Evolutionary conservation across 192 early-diverging fungal species (phyloP).

Genomic region (Backusella parvicylindrica): DNA sequence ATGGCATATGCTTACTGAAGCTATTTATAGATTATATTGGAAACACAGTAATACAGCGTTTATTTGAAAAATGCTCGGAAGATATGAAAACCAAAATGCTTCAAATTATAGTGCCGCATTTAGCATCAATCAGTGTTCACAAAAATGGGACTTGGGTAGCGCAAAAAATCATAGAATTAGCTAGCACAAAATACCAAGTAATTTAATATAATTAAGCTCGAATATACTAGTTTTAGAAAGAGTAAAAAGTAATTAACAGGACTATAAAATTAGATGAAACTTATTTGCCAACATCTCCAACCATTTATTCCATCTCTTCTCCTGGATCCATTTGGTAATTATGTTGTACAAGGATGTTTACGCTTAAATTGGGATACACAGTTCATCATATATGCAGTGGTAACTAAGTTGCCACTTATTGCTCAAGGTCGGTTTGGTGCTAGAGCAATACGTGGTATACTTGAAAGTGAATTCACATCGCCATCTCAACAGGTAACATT

Average conservation of each 20-base stretch:
- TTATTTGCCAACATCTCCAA: slow-evolving; percentile 50
- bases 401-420: slow-evolving; percentile 74
- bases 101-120: slow-evolving; percentile 72
- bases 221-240: not conserved
- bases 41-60: slow-evolving; percentile 88
- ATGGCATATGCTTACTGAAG: not conserved
- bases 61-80: slow-evolving; percentile 76
- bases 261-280: slow-evolving; percentile 59
- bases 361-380: slow-evolving; percentile 65
- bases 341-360: slow-evolving; percentile 93
- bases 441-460: slow-evolving; percentile 83
- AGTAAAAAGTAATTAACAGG: slow-evolving; percentile 1
- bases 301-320: slow-evolving; percentile 80
- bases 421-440: slow-evolving; percentile 90
- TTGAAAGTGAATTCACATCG: slow-evolving; percentile 79
- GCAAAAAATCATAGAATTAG: slow-evolving; percentile 91
- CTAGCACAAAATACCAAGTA: slow-evolving; percentile 28
- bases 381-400: slow-evolving; percentile 90
- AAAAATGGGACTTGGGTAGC: slow-evolving; percentile 98
- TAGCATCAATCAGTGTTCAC: slow-evolving; percentile 88
- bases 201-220: not conserved
- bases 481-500: slow-evolving; percentile 61
- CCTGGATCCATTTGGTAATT: slow-evolving; percentile 96
- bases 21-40: slow-evolving; percentile 75
- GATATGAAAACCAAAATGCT: slow-evolving; percentile 69